phyloP scores from a whole-genome alignment of 257 asterid species.

The Solanum bulbocastanum region DNA sequence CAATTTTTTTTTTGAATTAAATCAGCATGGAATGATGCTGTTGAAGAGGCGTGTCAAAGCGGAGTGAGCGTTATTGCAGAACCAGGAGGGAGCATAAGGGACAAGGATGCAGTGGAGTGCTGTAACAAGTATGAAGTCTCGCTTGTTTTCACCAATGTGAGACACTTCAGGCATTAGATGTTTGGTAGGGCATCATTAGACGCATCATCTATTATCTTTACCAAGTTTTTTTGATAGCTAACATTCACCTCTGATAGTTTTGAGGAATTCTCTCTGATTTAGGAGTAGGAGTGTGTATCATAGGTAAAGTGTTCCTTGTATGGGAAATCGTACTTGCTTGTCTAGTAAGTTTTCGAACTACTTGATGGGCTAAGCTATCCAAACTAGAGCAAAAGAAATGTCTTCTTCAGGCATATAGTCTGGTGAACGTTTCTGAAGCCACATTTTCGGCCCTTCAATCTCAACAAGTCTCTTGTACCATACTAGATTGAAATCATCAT shows the following conservation, averaged over 20 bases:
- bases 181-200: background rate
- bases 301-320: background rate
- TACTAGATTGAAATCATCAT: no score
- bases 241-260: background rate
- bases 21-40: slow-evolving; percentile 95
- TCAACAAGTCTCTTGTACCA: background rate
- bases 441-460: no score
- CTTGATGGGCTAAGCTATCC: background rate
- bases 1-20: background rate
- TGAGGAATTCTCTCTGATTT: background rate
- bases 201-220: background rate
- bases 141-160: slow-evolving; percentile 63
- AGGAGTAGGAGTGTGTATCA: background rate
- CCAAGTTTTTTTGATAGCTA: background rate
- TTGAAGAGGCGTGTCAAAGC: slow-evolving; percentile 90
- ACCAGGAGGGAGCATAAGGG: slow-evolving; percentile 93
- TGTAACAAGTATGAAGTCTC: slow-evolving; percentile 81
- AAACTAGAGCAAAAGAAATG: background rate
- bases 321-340: background rate
- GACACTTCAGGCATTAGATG: slow-evolving; percentile 87
- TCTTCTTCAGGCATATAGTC: background rate
- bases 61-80: slow-evolving; percentile 73
- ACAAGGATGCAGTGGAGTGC: slow-evolving; percentile 74
- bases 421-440: no score
- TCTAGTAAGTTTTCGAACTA: background rate